These are phyloP conservation scores for Coniella lustricola DNA, from an alignment of 2,329 filamentous ascomycete species.

Conservation along the genomic window DNA sequence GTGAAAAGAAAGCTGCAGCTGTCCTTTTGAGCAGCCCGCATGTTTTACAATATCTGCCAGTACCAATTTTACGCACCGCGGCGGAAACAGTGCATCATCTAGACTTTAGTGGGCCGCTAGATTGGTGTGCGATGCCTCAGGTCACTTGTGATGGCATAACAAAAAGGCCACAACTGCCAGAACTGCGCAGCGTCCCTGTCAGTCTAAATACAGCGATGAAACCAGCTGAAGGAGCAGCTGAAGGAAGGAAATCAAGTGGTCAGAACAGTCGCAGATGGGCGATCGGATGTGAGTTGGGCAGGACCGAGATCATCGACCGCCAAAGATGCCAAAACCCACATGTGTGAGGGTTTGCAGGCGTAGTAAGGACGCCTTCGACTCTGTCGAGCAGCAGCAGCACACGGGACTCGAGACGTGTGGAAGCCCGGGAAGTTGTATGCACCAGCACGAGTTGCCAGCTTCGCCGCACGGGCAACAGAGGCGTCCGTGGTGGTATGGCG, in stretches of 20 bases:
- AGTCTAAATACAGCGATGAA: too few relatives aligned
- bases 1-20: not conserved
- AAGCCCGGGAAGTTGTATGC: not conserved
- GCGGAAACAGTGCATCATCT: not conserved
- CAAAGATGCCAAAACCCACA: not conserved
- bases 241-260: too few relatives aligned
- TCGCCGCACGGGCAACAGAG: not conserved
- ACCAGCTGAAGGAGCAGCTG: too few relatives aligned
- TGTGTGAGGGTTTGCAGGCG: not conserved
- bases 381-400: not conserved
- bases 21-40: not conserved
- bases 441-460: not conserved
- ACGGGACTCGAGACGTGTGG: not conserved
- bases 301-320: constrained; percentile 1
- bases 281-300: not conserved
- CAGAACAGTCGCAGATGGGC: not conserved
- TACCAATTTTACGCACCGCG: not conserved
- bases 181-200: not conserved
- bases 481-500: not conserved
- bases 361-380: not conserved
- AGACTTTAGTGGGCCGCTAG: not conserved
- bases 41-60: not conserved
- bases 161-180: not conserved
- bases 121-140: not conserved
- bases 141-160: not conserved